A percentile compares a stretch with the other conserved stretches of the same genome.
phyloP scores from a whole-genome alignment of 805 yeast species.

The Lachancea cidri region DNA sequence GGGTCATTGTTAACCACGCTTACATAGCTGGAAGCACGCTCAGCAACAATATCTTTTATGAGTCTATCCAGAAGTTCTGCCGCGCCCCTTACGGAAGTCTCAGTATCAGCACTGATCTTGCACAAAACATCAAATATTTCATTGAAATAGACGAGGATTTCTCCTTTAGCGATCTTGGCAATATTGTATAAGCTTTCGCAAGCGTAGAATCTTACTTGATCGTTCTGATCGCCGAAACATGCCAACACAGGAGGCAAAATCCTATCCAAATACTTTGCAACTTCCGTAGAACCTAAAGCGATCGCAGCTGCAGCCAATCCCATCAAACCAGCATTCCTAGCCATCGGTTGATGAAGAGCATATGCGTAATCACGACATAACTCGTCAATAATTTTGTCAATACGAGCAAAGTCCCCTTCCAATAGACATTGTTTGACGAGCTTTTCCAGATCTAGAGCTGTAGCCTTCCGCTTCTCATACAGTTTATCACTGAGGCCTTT shows the following conservation, averaged over 20 bases:
- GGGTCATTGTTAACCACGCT: constrained; percentile 57
- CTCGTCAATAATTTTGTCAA: constrained; percentile 59
- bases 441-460: constrained; percentile 74
- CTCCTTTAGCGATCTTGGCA: constrained; percentile 95
- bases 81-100: constrained; percentile 87
- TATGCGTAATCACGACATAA: constrained; percentile 72
- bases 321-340: constrained; percentile 92
- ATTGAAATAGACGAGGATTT: constrained; percentile 83
- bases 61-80: constrained; percentile 89
- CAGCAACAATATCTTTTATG: constrained; percentile 91
- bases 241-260: constrained; percentile 91
- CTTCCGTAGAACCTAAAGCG: constrained; percentile 80
- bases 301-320: constrained; percentile 95
- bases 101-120: constrained; percentile 83
- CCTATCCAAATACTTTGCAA: constrained; percentile 75
- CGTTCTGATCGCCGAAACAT: constrained; percentile 94
- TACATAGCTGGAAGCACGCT: constrained; percentile 84
- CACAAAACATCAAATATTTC: constrained; percentile 93
- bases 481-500: constrained; percentile 69
- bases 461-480: constrained; percentile 72
- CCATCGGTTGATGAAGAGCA: constrained; percentile 78
- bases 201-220: constrained; percentile 94
- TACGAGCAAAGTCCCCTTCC: constrained; percentile 31
- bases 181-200: constrained; percentile 94
- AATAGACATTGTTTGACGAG: constrained; percentile 57